Evolutionary conservation across 2,329 filamentous ascomycete species (phyloP).

Genomic region (Colletotrichum endophyticum): DNA sequence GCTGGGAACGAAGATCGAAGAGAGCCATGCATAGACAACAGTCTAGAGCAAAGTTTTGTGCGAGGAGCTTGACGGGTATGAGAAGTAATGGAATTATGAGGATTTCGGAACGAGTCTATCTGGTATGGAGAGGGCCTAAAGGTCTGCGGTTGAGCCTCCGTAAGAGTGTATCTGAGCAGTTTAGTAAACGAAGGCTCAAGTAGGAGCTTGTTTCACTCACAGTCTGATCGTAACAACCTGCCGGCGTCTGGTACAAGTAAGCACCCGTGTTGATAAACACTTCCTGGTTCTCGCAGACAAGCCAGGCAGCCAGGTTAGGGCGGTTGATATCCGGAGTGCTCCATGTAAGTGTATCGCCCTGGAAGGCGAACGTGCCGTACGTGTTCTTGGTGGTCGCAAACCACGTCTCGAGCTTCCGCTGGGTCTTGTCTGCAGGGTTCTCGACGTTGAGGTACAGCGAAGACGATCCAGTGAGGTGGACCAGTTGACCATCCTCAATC

Average conservation of each 20-base stretch:
- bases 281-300: slow-evolving; percentile 57
- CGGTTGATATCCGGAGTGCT: slow-evolving; percentile 48
- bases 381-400: slow-evolving; percentile 56
- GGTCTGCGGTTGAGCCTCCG: slow-evolving; percentile 18
- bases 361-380: slow-evolving; percentile 61
- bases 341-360: slow-evolving; percentile 65
- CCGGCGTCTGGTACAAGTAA: slow-evolving; percentile 62
- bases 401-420: slow-evolving; percentile 52
- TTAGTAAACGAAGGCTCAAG: not conserved
- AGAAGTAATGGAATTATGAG: not conserved
- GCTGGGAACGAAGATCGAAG: not conserved
- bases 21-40: not conserved
- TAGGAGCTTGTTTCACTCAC: slow-evolving; percentile 35
- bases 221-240: slow-evolving; percentile 64
- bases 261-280: slow-evolving; percentile 65
- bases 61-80: not conserved
- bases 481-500: slow-evolving; percentile 59
- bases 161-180: slow-evolving; percentile 19
- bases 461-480: slow-evolving; percentile 49
- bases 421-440: slow-evolving; percentile 47
- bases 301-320: slow-evolving; percentile 63
- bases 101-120: not conserved
- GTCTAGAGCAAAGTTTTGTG: not conserved
- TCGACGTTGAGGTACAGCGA: slow-evolving; percentile 54
- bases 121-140: not conserved